A percentile compares a stretch with the other conserved stretches of the same genome.
Conservation (phyloP, 179 eudicot genomes). For the Drosera spatulata region DNA sequence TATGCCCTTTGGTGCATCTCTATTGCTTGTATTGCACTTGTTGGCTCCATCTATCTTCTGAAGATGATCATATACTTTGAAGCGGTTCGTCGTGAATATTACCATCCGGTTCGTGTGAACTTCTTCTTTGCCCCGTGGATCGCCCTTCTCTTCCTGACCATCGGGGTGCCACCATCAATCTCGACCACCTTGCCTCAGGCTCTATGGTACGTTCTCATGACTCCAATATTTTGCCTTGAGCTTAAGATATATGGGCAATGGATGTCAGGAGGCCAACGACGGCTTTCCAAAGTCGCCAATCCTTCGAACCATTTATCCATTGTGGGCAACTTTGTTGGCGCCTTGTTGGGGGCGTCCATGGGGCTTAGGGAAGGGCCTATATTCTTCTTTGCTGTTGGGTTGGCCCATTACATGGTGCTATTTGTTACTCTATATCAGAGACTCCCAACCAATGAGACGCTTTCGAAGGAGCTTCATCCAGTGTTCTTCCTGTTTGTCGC, state of each 20-base stretch:
- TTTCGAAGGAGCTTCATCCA: too few species aligned
- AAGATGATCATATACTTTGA: conserved; percentile 70
- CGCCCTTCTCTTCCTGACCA: conserved; percentile 50
- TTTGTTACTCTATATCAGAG: too few species aligned
- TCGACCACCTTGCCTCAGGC: conserved; percentile 25
- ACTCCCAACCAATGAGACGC: too few species aligned
- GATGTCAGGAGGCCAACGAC: conserved; percentile 89
- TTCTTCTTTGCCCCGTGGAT: conserved; percentile 93
- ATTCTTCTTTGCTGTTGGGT: conserved; percentile 79
- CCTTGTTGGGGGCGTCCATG: conserved; percentile 72
- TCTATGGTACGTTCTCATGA: conserved; percentile 75
- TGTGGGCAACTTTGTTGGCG: conserved; percentile 90
- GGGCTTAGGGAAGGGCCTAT: conserved; percentile 86
- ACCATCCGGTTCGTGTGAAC: conserved; percentile 79
- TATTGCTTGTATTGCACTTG: conserved; percentile 22
- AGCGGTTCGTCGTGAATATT: conserved; percentile 85
- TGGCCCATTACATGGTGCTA: conserved; percentile 37
- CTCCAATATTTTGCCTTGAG: conserved; percentile 62
- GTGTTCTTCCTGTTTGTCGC: too few species aligned
- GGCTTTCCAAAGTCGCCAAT: conserved; percentile 36
- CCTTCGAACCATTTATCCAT: conserved; percentile 63
- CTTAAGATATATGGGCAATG: conserved; percentile 89
- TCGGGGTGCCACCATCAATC: conserved; percentile 53
- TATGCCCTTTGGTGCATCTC: conserved; percentile 56
- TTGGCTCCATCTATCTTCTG: conserved; percentile 32